Evolutionary conservation across 305 asterid species (phyloP).

Genomic region (Fraxinus sp.): DNA sequence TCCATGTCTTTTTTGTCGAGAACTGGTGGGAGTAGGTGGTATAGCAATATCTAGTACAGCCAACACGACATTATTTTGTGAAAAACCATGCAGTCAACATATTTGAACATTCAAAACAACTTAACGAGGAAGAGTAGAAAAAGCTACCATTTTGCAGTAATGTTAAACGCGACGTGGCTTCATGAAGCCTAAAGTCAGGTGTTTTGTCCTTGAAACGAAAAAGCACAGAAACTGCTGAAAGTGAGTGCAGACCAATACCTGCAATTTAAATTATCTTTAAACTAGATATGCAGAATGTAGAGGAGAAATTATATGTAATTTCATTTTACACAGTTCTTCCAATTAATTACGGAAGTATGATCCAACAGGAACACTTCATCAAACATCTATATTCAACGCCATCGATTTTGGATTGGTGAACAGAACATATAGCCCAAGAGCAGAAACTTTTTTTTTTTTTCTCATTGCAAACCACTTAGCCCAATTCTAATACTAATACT

Average conservation of each 20-base stretch:
- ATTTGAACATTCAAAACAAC: background rate
- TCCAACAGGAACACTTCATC: background rate
- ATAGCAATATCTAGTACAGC: slow-evolving; percentile 20
- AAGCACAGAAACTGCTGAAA: slow-evolving; percentile 44
- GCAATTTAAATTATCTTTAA: slow-evolving; percentile 19
- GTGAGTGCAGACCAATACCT: slow-evolving; percentile 49
- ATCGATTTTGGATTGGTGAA: background rate
- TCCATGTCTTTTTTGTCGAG: slow-evolving; percentile 16
- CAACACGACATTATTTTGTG: background rate
- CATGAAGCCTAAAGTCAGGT: slow-evolving; percentile 22
- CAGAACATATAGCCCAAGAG: background rate
- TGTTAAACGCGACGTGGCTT: slow-evolving; percentile 20
- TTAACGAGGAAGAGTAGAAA: background rate
- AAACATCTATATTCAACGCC: background rate
- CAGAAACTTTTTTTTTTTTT: background rate
- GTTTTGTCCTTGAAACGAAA: slow-evolving; percentile 32
- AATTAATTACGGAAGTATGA: background rate
- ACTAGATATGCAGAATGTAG: background rate
- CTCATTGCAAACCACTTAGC: background rate
- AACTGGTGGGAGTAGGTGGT: slow-evolving; percentile 12
- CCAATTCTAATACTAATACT: background rate
- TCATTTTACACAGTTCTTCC: background rate
- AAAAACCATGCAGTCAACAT: slow-evolving; percentile 5
- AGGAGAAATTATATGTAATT: background rate
- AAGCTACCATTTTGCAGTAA: slow-evolving; percentile 36